Evolutionary conservation across 2,329 filamentous ascomycete species (phyloP).

Genomic region (Diaporthe vaccinii): DNA sequence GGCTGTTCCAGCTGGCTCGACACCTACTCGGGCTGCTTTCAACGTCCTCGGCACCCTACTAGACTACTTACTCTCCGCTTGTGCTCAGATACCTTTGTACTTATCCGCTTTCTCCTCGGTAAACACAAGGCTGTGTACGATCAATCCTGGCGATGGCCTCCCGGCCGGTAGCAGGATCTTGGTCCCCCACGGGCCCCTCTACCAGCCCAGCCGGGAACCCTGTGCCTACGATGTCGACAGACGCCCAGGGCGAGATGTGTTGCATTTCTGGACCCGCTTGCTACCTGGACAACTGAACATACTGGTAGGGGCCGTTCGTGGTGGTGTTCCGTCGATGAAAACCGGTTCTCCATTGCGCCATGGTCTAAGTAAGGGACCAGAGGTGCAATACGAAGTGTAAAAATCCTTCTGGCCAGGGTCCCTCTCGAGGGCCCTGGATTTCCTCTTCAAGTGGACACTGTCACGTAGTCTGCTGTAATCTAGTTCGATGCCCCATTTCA

Average conservation of each 20-base stretch:
- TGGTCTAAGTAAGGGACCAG: background rate
- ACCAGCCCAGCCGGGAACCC: background rate
- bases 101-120: background rate
- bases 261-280: background rate
- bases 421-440: too few relatives aligned
- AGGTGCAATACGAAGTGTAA: background rate
- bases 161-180: conserved; percentile 1
- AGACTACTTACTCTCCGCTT: background rate
- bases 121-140: background rate
- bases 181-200: conserved; percentile 3
- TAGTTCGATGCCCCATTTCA: fast-evolving
- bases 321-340: background rate
- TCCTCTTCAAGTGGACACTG: background rate
- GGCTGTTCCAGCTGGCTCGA: background rate
- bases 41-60: background rate
- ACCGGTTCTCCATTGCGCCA: background rate
- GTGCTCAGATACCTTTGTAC: background rate
- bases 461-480: background rate
- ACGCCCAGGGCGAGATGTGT: background rate
- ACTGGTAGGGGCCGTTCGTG: background rate
- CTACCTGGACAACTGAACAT: too few relatives aligned
- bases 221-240: background rate
- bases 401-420: background rate
- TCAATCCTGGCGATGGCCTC: background rate
- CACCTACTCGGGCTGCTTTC: background rate